Evolutionary conservation across 1,139 yeast genomes (phyloP), one percentile per base, ranked within the genome.

Genomic region (Pichia sp.): DNA sequence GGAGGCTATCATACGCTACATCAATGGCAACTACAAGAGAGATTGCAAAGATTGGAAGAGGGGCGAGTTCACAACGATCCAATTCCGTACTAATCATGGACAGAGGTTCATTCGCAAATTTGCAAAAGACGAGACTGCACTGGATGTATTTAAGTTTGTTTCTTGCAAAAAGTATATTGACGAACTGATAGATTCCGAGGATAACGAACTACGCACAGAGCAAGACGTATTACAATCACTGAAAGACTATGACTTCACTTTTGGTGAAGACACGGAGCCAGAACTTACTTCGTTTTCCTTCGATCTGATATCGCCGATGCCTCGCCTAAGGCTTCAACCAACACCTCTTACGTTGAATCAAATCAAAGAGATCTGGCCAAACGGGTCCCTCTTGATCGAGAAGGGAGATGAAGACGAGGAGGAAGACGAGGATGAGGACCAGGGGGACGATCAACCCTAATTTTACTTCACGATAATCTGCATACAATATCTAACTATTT

Each of bases 141-240:
- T 73, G 44, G 86, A 86, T 39, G 66, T 91, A 4, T 89, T 88
- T 65, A 74, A 82, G 44, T 80, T 75, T 60, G 80, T 87, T 43
- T 89, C 85, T 55, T 70, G 75, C 18, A 70, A 70, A 49, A 56
- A 74, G 40, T 64, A 66, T 48, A 43, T 62, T n/a, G 46, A 48
- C 3, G 55, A 48, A 7, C 34, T 51, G 6, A n/a, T 48, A 4
- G 4, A 7, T n/a, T 22, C 36, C 3, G 39, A 37, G n/a, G 34
- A 41, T 13, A 47, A 51, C 13, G 41, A 47, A 4, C 23, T 44
- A 7, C 21, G 39, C 3, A 12, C 54, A 8, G 64, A 61, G 31
- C 23, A 48, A 1, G 61, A 62, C 31, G 37, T 56, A 2, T 46
- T 60, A 3, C 49, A 50, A 4, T 53, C 51, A 25, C 45, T 59